Percentiles rank a stretch among this genome's conserved stretches.
These are phyloP conservation scores for Elaeis guineensis DNA, from an alignment of 176 grass and related monocot species.

Conservation along the genomic window DNA sequence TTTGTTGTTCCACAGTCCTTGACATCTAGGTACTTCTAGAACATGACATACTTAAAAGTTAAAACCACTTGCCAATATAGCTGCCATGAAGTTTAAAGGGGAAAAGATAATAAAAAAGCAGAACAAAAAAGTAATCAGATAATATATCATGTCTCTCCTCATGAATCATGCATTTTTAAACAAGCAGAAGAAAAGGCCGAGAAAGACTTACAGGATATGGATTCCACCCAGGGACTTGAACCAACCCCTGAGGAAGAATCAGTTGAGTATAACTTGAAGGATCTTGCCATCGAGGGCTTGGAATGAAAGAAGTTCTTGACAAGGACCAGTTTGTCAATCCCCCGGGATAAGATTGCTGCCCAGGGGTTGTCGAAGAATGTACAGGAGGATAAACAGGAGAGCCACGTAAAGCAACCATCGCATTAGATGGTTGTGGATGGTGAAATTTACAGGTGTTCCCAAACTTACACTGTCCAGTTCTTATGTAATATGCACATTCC, in stretches of 20 bases:
- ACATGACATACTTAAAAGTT: too few relatives aligned
- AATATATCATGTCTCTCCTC: too few relatives aligned
- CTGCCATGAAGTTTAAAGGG: too few relatives aligned
- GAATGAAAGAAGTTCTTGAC: conserved; percentile 58
- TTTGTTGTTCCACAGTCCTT: too few relatives aligned
- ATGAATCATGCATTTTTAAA: too few relatives aligned
- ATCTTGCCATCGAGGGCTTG: conserved; percentile 81
- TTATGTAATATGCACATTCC: conserved; percentile 80
- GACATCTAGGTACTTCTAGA: too few relatives aligned
- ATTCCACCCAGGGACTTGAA: conserved; percentile 79
- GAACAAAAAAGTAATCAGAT: too few relatives aligned
- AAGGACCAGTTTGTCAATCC: conserved; percentile 47
- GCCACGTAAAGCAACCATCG: conserved; percentile 50
- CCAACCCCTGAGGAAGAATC: conserved; percentile 80
- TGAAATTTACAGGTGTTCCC: conserved; percentile 80
- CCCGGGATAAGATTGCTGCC: conserved; percentile 46
- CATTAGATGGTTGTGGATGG: conserved; percentile 74
- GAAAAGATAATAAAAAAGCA: too few relatives aligned
- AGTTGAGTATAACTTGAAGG: conserved; percentile 84
- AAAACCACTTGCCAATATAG: too few relatives aligned
- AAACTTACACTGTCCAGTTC: conserved; percentile 86
- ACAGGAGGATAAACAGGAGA: conserved; percentile 56
- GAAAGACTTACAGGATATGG: conserved; percentile 64
- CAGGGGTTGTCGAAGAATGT: conserved; percentile 56
- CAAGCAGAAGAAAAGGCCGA: neutral